Conservation (phyloP, 1,284 basidiomycete genomes). For the Tetrapyrgos nigripes region DNA sequence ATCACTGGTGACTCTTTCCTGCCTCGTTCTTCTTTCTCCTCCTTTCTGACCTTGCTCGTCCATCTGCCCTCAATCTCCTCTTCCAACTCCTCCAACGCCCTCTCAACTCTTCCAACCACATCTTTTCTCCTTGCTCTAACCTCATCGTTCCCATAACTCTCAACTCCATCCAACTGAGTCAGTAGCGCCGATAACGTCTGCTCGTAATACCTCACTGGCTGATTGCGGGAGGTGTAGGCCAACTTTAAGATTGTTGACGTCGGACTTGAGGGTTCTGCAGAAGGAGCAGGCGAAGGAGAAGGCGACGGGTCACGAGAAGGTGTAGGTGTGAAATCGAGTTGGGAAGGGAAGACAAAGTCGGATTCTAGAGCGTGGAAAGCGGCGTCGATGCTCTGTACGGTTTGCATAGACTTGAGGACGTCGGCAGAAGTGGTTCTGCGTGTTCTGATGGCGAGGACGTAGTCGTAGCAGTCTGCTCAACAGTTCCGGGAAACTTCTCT, state of each 20-base stretch:
- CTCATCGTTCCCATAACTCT: conserved; percentile 58
- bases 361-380: conserved; percentile 41
- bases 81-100: conserved; percentile 59
- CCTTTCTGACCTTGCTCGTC: conserved; percentile 13
- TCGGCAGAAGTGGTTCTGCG: conserved; percentile 35
- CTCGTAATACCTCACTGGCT: conserved; percentile 63
- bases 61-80: conserved; percentile 37
- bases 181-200: conserved; percentile 60
- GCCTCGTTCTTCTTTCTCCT: conserved; percentile 7
- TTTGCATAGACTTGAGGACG: conserved; percentile 37
- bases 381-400: conserved; percentile 43
- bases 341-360: conserved; percentile 48
- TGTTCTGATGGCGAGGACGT: no score
- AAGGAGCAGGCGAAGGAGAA: conserved; percentile 14
- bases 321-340: conserved; percentile 45
- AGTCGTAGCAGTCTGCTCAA: conserved; percentile 11
- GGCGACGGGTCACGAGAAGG: conserved; percentile 24
- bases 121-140: conserved; percentile 57
- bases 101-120: conserved; percentile 57
- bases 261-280: conserved; percentile 21
- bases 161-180: conserved; percentile 58
- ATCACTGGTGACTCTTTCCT: background rate
- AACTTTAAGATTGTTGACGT: conserved; percentile 35
- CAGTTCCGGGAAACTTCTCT: conserved; percentile 39
- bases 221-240: conserved; percentile 59